Base-by-base conservation (phyloP, 2,329 filamentous ascomycete species). In the Colletotrichum sp. region DNA sequence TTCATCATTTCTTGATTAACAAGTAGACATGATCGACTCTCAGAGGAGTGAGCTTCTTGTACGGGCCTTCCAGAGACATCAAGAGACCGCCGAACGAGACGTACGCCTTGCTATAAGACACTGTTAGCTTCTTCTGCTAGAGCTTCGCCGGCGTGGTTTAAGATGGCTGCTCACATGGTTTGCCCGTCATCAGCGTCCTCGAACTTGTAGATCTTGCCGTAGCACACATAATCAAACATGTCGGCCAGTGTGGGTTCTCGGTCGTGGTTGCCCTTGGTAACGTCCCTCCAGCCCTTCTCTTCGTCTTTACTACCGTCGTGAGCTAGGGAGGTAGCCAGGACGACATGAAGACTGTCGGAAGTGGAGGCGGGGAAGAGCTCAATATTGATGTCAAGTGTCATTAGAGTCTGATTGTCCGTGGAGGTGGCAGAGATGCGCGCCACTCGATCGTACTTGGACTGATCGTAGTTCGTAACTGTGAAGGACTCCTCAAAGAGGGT, bases 401-500 rank as follows among this genome's bases (percentile, higher is more conserved):
- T 93, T 78, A 92, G 90, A 34, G 94, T 95, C 78, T 92, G 89
- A 80, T 91, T 91, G 86, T 98, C 95, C 79, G 91, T 89, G 28
- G 94, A 96, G 67, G 91, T 94, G 82, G 92, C 96, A 71, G 89
- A 92, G 82, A 99, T 92, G 80, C 97, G 96, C 71, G 95, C 94
- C 30, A 98, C 96, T 78, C 96, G 95, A 87, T 99, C 97, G 87
- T 99, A 99, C 87, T 98, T 98, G 82, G 93, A 91, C 82, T 93
- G 91, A 87, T 98, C 94, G 84, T 95, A 88, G 71, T 91, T 87
- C 79, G 92, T 96, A 81, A 99, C 90, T 77, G 91, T 94, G 90
- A 99, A 98, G 81, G 92, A 93, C 83, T 98, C 96, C 87, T 98
- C 96, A 87, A 98, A 98, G 85, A 99, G 94, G 82, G 97, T 94